Base-by-base conservation (phyloP, 2,329 filamentous ascomycete genomes). In the Colletotrichum abscissum region DNA sequence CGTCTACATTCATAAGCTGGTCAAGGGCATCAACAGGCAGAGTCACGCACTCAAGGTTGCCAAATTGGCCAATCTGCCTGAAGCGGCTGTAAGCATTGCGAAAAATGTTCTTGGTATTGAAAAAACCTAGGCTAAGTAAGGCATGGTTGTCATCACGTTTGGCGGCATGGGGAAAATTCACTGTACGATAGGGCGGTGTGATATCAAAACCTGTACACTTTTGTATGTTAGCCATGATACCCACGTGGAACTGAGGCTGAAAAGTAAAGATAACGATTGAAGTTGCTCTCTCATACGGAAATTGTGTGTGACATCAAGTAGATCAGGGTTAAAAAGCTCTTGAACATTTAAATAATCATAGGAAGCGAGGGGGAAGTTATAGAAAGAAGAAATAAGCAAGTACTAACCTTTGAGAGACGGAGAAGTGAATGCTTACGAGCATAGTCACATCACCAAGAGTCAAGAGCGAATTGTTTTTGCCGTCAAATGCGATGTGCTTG, bases 11-110 rank as follows among this genome's bases (percentile, higher is more conserved):
- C 95, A 99, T 84, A 93, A 89, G 76, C 83, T 99, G 82, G 90
- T 90, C 67, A 91, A 88, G 80, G 97, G 97, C 0, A 90, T 98
- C 70, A 99, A 98, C 82, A 89, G 92, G 64, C 87, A 93, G 76
- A 97, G 94, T 74, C 97, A 99, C 84, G 97, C 97, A 22, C 85
- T 99, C 73, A 98, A 98, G 80, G 97, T 99, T n/a, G 97, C 97
- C 2, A 89, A 89, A 75, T 84, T 98, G 76, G 97, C 97, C 6
- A 95, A 95, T 1, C 78, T 98, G 77, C 95, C 95, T 0, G 90
- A 92, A 73, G 85, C 88, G 57, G 94, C 93, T 4, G 90, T 98
- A 67, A 83, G 85, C 26, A 86, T 94, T 75, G 95, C 96, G 6
- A 86, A 82, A 64, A 81, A 85, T 49, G 87, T 94, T 9, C 83